Base-by-base conservation (phyloP, 208 protist species). In the Trypanosoma rangeli region DNA sequence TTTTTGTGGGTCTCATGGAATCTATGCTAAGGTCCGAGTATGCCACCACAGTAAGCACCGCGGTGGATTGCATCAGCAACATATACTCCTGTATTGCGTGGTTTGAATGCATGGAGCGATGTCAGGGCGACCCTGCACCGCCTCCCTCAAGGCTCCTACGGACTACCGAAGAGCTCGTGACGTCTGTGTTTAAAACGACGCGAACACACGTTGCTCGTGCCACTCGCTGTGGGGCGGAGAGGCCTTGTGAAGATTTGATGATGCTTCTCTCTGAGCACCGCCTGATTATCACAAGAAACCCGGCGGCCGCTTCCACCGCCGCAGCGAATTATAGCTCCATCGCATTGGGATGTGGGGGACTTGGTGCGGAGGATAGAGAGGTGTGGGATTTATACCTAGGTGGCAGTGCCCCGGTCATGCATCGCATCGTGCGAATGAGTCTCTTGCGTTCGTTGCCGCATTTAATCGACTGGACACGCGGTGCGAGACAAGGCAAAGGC, bases 11-110 rank as follows among this genome's bases (percentile, higher is more conserved):
- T 52, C 35, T 85, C 26, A 80, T 93, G 35, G 69, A 84, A 61
- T 64, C 63, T 9, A 73, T 89, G 42, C 56, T 93, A 5, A 55
- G 57, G 18, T 89, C 84, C 0, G 24, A 63, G 16, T 84, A 80
- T 56, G 75, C 82, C n/a, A 76, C 82, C 26, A 48, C 82, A 22
- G 82, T 90, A 15, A 80, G 79, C 22, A 73, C 82, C 37, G 87
- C 82, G 13, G 79, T 86, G 57, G 79, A 86, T 61, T 71, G 73
- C n/a, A 74, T 86, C 29, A 69, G 73, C 46, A 63, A 75, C 50
- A 28, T 75, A 24, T 69, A n/a, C 71, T 89, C 42, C 44, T 85
- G 52, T 61, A 84, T 64, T 70, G 73, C 33, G 22, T 93, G n/a
- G 74, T 76, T 37, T 49, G 58, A 48, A 76, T 58, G 18, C 35